Percentiles rank a stretch among this genome's conserved stretches.
Conservation (phyloP, 208 protist species). For the Trypanosomatidae sp. region DNA sequence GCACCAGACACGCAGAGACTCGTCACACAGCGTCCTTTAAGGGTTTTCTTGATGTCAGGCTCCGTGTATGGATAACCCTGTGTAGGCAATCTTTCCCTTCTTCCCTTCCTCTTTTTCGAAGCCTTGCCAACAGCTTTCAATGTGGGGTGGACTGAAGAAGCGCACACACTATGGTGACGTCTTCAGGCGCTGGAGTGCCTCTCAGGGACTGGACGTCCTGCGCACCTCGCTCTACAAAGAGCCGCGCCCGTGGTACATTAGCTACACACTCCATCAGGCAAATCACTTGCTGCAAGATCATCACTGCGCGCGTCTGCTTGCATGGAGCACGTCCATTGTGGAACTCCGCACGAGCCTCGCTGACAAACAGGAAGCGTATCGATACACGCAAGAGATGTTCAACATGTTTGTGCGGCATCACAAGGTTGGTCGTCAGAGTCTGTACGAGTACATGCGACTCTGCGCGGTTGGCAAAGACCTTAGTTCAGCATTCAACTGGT, state of each 20-base stretch:
- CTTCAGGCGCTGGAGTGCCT: conserved; percentile 75
- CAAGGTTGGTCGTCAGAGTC: conserved; percentile 57
- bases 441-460: conserved; percentile 78
- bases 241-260: conserved; percentile 84
- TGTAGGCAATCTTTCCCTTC: neutral
- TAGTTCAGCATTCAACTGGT: conserved; percentile 81
- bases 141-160: conserved; percentile 89
- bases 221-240: conserved; percentile 64
- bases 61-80: neutral
- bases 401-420: conserved; percentile 67
- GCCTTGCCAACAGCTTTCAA: conserved; percentile 3
- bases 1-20: neutral
- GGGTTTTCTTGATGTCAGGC: too few species aligned
- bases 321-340: conserved; percentile 77
- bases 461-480: conserved; percentile 79
- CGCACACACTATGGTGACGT: conserved; percentile 65
- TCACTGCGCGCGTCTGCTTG: conserved; percentile 72
- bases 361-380: conserved; percentile 68
- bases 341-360: conserved; percentile 37
- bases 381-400: conserved; percentile 81
- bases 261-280: conserved; percentile 66
- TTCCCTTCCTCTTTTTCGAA: neutral
- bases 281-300: conserved; percentile 77
- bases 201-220: conserved; percentile 61
- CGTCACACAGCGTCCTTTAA: neutral